Percentiles rank a stretch among this genome's conserved stretches.
phyloP scores from a whole-genome alignment of 441 rosid genomes.

The Gossypium lobatum region DNA sequence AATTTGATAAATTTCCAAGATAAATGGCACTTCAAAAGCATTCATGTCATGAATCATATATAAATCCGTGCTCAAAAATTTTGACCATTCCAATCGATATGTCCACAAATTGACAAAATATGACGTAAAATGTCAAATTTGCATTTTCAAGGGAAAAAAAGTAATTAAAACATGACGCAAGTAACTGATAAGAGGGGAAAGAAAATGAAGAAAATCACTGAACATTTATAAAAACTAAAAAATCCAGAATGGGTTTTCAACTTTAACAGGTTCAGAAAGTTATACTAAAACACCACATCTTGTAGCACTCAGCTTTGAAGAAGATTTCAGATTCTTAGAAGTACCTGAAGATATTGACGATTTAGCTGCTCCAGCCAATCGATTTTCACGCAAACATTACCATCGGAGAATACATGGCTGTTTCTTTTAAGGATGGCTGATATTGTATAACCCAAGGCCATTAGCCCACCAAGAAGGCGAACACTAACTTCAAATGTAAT shows the following conservation, averaged over 20 bases:
- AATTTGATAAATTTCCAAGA: background rate
- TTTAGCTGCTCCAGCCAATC: slow-evolving; percentile 94
- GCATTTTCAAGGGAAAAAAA: background rate
- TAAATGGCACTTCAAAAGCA: background rate
- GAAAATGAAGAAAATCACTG: background rate
- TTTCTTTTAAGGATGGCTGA: slow-evolving; percentile 88
- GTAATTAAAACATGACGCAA: background rate
- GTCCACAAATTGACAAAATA: background rate
- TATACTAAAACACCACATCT: background rate
- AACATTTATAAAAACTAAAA: background rate
- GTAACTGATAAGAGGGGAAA: background rate
- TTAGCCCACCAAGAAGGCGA: slow-evolving; percentile 95
- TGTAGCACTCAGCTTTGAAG: background rate
- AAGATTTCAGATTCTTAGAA: background rate
- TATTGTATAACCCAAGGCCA: slow-evolving; percentile 97
- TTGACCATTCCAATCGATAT: background rate
- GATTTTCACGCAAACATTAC: slow-evolving; percentile 69
- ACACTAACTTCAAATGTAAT: slow-evolving; percentile 98
- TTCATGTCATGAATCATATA: background rate
- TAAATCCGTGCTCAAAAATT: background rate
- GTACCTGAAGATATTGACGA: slow-evolving; percentile 91
- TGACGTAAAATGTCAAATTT: background rate
- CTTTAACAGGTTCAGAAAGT: background rate
- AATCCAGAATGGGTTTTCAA: background rate
- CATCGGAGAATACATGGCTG: slow-evolving; percentile 81